Evolutionary conservation across 129 eudicot species (phyloP), one percentile per base, ranked within the genome.

Genomic region (Calendula officinalis): DNA sequence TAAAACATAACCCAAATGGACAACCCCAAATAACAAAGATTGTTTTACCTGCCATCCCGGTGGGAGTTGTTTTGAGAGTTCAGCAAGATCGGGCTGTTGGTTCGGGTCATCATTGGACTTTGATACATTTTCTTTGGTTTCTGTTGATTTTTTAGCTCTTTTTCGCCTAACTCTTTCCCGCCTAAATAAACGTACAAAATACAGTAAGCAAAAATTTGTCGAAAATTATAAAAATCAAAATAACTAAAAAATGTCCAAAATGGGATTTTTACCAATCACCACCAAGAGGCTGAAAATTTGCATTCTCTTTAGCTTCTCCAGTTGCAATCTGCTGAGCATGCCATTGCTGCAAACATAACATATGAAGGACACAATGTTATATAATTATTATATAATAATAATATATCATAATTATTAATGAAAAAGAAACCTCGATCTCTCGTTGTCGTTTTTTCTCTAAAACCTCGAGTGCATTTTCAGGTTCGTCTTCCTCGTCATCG

Each of bases 201-300:
- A 14, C 4, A 5, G 12, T 17, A 2, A 51, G 37, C 5, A 37
- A 45, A 30, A 22, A 11, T 9, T 38, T 3, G 33, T 39, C 53
- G 10, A 14, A 39, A n/a, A 46, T 4, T 27, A 57, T 9, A 38
- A 9, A 37, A n/a, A n/a, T n/a, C n/a, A 60, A 3, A 22, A 52
- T 35, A 12, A 33, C 35, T 5, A 55, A 3, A 48, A 43, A 11
- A 50, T 17, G 0, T 22, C 47, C 8, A 4, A 4, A 10, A 56
- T 0, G 15, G 45, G 52, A 6, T 16, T 14, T 59, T 49, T 81
- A 92, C 99, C 99, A 92, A 78, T 92, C 99, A 75, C 99, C 92
- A 52, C 96, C 95, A 56, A 92, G 81, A 13, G 99, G 99, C 84
- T 92, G 99, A 74, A 92, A 92, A 76, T 92, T 92, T 52, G 96